These are phyloP conservation scores for Cupressus sempervirens DNA, from an alignment of 75 land plant genomes.

Conservation along the genomic window DNA sequence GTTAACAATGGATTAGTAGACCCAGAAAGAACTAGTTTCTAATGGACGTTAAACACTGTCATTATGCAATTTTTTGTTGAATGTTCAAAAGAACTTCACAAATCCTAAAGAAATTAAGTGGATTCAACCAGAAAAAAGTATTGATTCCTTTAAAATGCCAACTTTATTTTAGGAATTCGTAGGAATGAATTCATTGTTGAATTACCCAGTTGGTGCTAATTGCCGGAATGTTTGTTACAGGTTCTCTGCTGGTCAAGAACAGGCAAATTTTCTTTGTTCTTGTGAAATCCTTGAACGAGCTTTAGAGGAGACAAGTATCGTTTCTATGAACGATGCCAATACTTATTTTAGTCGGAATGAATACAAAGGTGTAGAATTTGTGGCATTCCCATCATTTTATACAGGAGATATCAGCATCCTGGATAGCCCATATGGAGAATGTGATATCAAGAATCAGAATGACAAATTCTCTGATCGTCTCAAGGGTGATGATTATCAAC, in stretches of 20 bases:
- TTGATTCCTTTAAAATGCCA: not conserved
- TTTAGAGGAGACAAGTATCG: not conserved
- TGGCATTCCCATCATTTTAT: not conserved
- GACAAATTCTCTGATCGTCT: not conserved
- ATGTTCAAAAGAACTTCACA: too few relatives aligned
- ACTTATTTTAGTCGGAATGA: not conserved
- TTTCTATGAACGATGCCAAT: not conserved
- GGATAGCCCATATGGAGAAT: not conserved
- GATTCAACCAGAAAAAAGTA: not conserved
- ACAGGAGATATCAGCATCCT: not conserved
- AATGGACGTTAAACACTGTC: too few relatives aligned
- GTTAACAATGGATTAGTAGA: too few relatives aligned
- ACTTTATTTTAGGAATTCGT: too few relatives aligned
- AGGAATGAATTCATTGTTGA: too few relatives aligned
- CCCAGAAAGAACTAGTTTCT: too few relatives aligned
- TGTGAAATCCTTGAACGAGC: not conserved
- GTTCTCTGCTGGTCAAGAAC: not conserved
- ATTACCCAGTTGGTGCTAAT: not conserved
- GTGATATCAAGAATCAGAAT: not conserved
- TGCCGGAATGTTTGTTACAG: not conserved
- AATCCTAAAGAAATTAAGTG: too few relatives aligned
- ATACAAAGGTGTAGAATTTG: not conserved
- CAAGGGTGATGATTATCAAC: not conserved
- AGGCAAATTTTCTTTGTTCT: not conserved
- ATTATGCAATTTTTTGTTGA: too few relatives aligned